Percentiles rank a stretch among this genome's conserved stretches.
phyloP scores from a whole-genome alignment of 352 stramenopile genomes.

The Phytophthora agathidicida region DNA sequence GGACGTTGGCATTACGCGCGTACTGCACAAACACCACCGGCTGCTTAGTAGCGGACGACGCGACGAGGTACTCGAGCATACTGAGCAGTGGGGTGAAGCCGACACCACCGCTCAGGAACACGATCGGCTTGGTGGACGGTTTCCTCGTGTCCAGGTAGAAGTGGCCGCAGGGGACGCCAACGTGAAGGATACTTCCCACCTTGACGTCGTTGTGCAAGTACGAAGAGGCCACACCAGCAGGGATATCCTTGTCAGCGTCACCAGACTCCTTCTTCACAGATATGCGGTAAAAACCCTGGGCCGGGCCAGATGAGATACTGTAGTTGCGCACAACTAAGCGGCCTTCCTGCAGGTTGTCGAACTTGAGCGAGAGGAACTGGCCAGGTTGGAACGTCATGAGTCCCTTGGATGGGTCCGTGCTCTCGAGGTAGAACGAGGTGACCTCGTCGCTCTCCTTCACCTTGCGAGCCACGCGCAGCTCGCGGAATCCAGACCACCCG shows the following conservation, averaged over 20 bases:
- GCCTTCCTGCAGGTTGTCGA: slow-evolving; percentile 42
- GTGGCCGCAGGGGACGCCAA: slow-evolving; percentile 59
- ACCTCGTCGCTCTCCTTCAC: slow-evolving; percentile 54
- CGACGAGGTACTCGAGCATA: slow-evolving; percentile 52
- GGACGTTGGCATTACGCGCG: slow-evolving; percentile 39
- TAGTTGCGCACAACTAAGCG: slow-evolving; percentile 65
- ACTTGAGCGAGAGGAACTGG: slow-evolving; percentile 64
- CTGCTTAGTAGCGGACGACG: slow-evolving; percentile 29
- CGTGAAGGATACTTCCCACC: slow-evolving; percentile 52
- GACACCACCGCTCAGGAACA: slow-evolving; percentile 66
- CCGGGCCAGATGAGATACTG: slow-evolving; percentile 48
- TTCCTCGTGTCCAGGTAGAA: slow-evolving; percentile 47
- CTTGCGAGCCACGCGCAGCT: slow-evolving; percentile 63
- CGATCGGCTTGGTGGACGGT: slow-evolving; percentile 47
- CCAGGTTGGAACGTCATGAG: slow-evolving; percentile 56
- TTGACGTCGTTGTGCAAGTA: slow-evolving; percentile 62
- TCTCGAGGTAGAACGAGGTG: slow-evolving; percentile 63
- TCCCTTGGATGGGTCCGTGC: slow-evolving; percentile 32
- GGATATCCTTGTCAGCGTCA: slow-evolving; percentile 24
- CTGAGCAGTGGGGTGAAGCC: slow-evolving; percentile 62
- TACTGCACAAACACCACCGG: slow-evolving; percentile 54
- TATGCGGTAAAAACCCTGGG: slow-evolving; percentile 54
- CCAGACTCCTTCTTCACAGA: slow-evolving; percentile 63
- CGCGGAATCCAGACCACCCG: slow-evolving; percentile 63
- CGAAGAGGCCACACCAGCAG: slow-evolving; percentile 55